Base-by-base conservation (phyloP, 1,139 yeast species). In the Candida sanyaensis region DNA sequence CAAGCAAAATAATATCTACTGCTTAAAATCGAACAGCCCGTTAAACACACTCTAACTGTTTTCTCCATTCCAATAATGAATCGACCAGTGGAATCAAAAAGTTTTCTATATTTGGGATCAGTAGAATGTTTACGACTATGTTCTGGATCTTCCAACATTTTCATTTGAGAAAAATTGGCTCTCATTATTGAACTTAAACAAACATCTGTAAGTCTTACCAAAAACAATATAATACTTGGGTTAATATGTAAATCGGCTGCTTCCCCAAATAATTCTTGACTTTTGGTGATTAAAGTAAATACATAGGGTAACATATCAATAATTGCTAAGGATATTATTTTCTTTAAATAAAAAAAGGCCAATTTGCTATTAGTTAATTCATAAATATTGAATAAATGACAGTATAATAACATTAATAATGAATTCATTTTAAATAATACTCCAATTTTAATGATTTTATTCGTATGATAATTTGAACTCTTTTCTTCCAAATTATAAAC, bases 1-100 rank as follows among this genome's bases (percentile, higher is more conserved):
- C 83, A 78, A 0, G 82, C 80, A 57, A 70, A 73, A 53, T 73
- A 78, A 55, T 78, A 77, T 38, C 77, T 61, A 44, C 70, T 66
- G 46, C 80, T 69, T 8, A 71, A 55, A 36, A 63, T 66, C 3
- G 67, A 62, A 26, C 67, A 63, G 3, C 64, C 65, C 1, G 65
- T 62, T 39, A 71, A 61, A 9, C 69, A 63, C 24, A 66, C 65
- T 48, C 72, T 71, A 7, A 68, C 61, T 34, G 67, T 62, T 46
- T 69, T 55, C 2, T 71, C 69, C 42, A 70, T 55, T 5, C 61
- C 54, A 1, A 64, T 57, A 3, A 72, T 66, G 3, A 64, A 50
- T 43, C 55, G 57, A 44, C 66, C 60, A 23, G 66, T 53, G 5
- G 59, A 46, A 34, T 56, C 62, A 49, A 56, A 63, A 21, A 55